A percentile compares a stretch with the other conserved stretches of the same genome.
Conservation (phyloP, 345 rosid species). For the Eucalyptus albens region DNA sequence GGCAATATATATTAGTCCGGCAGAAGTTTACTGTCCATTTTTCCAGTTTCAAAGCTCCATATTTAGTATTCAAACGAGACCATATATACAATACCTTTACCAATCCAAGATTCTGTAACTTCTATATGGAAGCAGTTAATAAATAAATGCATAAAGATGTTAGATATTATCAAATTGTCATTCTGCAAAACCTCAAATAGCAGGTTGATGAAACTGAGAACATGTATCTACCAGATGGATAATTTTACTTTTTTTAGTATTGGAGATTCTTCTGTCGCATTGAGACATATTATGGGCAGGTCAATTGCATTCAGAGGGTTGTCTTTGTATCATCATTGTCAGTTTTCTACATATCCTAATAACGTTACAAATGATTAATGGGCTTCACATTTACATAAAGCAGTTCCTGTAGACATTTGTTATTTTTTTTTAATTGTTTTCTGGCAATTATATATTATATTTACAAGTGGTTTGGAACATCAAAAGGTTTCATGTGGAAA, state of each 20-base stretch:
- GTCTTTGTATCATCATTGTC: background rate
- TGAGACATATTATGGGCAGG: background rate
- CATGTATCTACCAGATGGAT: background rate
- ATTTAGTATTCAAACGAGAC: background rate
- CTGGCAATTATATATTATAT: background rate
- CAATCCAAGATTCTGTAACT: background rate
- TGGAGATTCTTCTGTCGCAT: background rate
- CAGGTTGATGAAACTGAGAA: background rate
- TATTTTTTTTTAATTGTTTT: background rate
- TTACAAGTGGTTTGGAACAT: background rate
- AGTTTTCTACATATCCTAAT: background rate
- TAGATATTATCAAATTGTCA: background rate
- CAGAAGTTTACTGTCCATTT: background rate
- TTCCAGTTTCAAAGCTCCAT: background rate
- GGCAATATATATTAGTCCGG: background rate
- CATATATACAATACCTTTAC: background rate
- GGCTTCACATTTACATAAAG: background rate
- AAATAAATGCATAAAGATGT: background rate
- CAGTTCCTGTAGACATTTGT: background rate
- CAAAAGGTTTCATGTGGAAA: conserved; percentile 56
- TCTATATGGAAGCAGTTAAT: background rate
- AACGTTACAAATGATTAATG: background rate
- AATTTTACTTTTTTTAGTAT: background rate
- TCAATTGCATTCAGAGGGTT: background rate
- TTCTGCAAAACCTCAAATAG: background rate